Conservation (phyloP, 805 yeast species). For the Candida multigemmis region DNA sequence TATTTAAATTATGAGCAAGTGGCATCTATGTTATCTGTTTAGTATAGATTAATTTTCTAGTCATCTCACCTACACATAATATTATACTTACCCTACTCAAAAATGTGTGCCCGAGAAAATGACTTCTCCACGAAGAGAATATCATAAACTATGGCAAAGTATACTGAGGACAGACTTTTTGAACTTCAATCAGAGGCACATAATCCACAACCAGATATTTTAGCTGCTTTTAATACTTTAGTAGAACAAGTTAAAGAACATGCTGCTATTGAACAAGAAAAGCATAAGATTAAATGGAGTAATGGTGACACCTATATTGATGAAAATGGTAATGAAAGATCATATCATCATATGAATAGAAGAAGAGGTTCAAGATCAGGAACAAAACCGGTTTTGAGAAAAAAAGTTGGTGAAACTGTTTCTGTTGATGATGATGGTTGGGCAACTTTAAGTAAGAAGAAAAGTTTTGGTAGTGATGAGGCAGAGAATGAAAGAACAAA, state of each 20-base stretch:
- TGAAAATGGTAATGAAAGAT: conserved; percentile 35
- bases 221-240: conserved; percentile 55
- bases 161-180: conserved; percentile 64
- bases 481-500: conserved; percentile 37
- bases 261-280: conserved; percentile 12
- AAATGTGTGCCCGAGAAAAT: too few relatives aligned
- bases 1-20: conserved; percentile 54
- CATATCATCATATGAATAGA: conserved; percentile 39
- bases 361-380: conserved; percentile 54
- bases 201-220: conserved; percentile 54
- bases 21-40: conserved; percentile 57
- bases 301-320: conserved; percentile 39
- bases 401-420: conserved; percentile 39
- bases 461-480: conserved; percentile 41
- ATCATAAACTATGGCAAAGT: conserved; percentile 38
- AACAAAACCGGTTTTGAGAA: conserved; percentile 45
- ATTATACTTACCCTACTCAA: too few relatives aligned
- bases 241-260: conserved; percentile 57
- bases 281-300: conserved; percentile 16
- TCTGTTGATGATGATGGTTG: conserved; percentile 75
- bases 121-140: neutral
- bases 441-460: conserved; percentile 50
- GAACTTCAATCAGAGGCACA: conserved; percentile 48
- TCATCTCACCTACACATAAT: too few relatives aligned
- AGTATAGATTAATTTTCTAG: too few relatives aligned